Evolutionary conservation across 1,284 basidiomycete species (phyloP).

Genomic region (Rhodotorula sp.): DNA sequence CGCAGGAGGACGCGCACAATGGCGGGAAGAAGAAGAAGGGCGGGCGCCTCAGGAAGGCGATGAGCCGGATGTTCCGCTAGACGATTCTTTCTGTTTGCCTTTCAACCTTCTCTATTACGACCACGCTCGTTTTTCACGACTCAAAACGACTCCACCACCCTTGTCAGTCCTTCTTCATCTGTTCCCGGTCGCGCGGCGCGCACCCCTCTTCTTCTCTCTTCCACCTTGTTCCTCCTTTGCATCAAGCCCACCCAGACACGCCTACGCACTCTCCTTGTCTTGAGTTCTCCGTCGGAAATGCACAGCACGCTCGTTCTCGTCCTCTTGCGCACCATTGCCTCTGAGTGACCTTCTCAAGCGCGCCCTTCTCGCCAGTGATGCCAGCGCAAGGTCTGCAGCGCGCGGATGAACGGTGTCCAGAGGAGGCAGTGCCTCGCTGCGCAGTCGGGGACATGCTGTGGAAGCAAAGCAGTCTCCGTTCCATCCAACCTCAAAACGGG

Average conservation of each 20-base stretch:
- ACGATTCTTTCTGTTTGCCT: neutral
- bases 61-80: slow-evolving; percentile 4
- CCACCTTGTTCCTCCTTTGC: neutral
- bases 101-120: neutral
- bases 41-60: slow-evolving; percentile 7
- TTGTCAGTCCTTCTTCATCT: neutral
- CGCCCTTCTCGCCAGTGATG: too few species aligned
- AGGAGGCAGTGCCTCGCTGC: too few species aligned
- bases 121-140: neutral
- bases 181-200: too few species aligned
- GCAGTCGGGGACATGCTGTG: too few species aligned
- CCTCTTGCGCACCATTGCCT: neutral
- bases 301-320: neutral
- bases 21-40: slow-evolving; percentile 2
- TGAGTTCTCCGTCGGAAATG: too few species aligned
- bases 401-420: too few species aligned
- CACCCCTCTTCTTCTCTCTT: neutral
- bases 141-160: neutral
- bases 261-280: too few species aligned
- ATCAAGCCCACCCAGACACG: too few species aligned
- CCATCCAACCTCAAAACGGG: too few species aligned
- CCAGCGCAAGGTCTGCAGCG: too few species aligned
- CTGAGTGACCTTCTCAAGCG: too few species aligned
- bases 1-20: too few species aligned
- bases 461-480: neutral